Evolutionary conservation across 1,284 basidiomycete species (phyloP).

Genomic region (Ustilago trichophora): DNA sequence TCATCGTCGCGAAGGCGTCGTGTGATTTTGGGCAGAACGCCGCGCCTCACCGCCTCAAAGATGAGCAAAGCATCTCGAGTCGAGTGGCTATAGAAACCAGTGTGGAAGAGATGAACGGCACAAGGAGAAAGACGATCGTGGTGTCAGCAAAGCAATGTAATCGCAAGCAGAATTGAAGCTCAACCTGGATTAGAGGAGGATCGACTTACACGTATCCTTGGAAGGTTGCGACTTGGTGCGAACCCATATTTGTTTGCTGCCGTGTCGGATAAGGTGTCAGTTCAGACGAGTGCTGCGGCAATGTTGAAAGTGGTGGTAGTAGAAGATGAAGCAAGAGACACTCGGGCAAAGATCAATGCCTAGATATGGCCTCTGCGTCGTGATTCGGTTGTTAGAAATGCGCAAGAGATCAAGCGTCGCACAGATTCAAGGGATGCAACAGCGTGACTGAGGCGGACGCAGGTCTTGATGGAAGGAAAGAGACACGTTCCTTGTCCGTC

Average conservation of each 20-base stretch:
- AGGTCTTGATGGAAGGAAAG: too few species aligned
- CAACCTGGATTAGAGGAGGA: too few species aligned
- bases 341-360: background rate
- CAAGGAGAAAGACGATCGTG: constrained; percentile 69
- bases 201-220: constrained; percentile 21
- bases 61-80: constrained; percentile 94
- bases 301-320: background rate
- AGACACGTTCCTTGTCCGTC: too few species aligned
- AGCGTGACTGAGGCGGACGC: constrained; percentile 1
- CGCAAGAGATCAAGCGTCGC: background rate
- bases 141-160: background rate
- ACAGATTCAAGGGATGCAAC: background rate
- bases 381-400: background rate
- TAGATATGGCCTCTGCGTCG: constrained; percentile 8
- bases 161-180: too few species aligned
- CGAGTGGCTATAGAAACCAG: constrained; percentile 76
- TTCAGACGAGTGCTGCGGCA: background rate
- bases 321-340: background rate
- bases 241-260: constrained; percentile 12
- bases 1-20: constrained; percentile 91
- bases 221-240: constrained; percentile 22
- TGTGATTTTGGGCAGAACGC: constrained; percentile 91
- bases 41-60: constrained; percentile 88
- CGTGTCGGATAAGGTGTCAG: too few species aligned
- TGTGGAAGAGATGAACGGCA: too few species aligned